Base-by-base conservation (phyloP, 176 grass and related monocot species). In the Phoenix dactylifera region DNA sequence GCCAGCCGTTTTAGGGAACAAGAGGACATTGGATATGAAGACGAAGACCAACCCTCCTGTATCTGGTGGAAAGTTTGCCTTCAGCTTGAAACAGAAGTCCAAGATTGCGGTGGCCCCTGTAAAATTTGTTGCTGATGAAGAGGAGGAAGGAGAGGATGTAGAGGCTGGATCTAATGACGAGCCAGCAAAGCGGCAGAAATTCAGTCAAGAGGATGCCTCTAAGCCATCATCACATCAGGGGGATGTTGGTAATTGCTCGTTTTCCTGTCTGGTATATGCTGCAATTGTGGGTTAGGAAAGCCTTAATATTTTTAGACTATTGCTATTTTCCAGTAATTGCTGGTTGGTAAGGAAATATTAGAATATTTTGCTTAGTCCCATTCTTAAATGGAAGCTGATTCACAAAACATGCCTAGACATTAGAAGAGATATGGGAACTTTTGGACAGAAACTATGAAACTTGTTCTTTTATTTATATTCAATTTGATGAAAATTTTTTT, bases 211-310 rank as follows among this genome's bases (percentile, higher is more conserved):
- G 28, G 74, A 73, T 74, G 48, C 32, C 63, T 44, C 63, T 70
- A 29, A 50, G 0, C 39, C 53, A 16, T 26, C 52, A 30, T 6
- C 26, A 63, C 68, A 72, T 67, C 63, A 28, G 23, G 73, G 79
- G 76, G 72, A 58, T 71, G 93, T 88, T 83, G 93, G 93, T 98
- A 98, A 98, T 92, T 57, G 59, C 76, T 86, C 79, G 23, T 74
- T 77, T 71, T 15, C 68, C 67, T 56, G 52, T 69, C 0, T 56
- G 58, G 24, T 55, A 44, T 32, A 30, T 67, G 4, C 1, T 69
- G 18, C 44, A 10, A 7, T 59, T 30, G 48, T 7, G 39, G 26
- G 6, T 50, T 0, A 23, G 35, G 35, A 44, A 12, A 12, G 35
- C 35, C 12, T 44, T 44, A 44, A 44, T 44, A 14, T 44, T 44